Evolutionary conservation across 164 flowering plant species (phyloP).

Genomic region (Vitis riparia): DNA sequence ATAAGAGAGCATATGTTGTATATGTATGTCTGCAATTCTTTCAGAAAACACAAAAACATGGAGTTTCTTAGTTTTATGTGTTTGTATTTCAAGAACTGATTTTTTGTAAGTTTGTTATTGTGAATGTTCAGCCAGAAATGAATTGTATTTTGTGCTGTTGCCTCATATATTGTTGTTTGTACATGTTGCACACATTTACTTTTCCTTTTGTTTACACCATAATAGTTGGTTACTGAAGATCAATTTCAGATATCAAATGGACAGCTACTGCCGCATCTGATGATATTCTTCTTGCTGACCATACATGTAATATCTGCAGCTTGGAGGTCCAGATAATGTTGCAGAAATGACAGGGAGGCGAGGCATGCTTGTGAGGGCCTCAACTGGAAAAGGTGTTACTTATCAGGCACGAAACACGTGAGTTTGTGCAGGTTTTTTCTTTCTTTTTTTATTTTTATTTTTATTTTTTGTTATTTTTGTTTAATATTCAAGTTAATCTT

Average conservation of each 20-base stretch:
- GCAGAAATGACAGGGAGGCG: constrained; percentile 98
- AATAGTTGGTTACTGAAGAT: neutral
- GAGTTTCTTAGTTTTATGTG: too few relatives aligned
- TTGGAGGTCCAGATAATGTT: constrained; percentile 95
- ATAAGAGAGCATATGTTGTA: too few relatives aligned
- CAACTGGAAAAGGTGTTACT: constrained; percentile 91
- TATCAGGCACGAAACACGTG: constrained; percentile 95
- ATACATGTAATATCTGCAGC: constrained; percentile 48
- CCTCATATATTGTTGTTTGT: too few relatives aligned
- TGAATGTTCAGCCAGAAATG: too few relatives aligned
- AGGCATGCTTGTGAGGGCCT: constrained; percentile 93
- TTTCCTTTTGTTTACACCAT: neutral
- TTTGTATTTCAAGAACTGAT: too few relatives aligned
- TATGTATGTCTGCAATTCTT: too few relatives aligned
- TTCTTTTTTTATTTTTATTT: neutral
- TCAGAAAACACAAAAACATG: too few relatives aligned
- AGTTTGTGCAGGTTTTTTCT: constrained; percentile 34
- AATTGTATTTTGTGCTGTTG: too few relatives aligned
- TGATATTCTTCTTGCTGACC: neutral
- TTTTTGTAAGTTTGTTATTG: too few relatives aligned
- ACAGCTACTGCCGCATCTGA: neutral
- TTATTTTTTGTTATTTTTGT: neutral
- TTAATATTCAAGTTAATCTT: constrained; percentile 1
- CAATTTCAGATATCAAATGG: too few relatives aligned
- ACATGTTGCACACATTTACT: too few relatives aligned